These are phyloP conservation scores for Debaryomyces nepalensis DNA, from an alignment of 1,139 yeast species.

Conservation along the genomic window DNA sequence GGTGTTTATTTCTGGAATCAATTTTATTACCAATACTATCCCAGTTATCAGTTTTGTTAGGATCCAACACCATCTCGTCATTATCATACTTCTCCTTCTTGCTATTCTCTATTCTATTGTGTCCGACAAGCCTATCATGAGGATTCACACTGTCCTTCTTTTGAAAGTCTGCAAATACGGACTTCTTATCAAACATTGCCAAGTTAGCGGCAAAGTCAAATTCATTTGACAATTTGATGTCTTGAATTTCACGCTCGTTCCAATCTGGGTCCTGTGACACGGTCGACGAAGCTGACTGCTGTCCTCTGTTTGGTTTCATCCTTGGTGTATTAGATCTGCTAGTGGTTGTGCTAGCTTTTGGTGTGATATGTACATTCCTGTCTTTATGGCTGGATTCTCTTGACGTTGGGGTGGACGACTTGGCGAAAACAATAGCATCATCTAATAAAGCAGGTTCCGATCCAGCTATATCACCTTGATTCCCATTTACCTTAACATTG, in stretches of 20 bases:
- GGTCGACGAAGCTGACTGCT: conserved; percentile 14
- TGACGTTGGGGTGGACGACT: conserved; percentile 18
- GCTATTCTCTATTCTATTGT: conserved; percentile 55
- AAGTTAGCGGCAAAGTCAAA: conserved; percentile 88
- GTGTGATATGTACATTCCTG: conserved; percentile 3
- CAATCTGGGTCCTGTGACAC: conserved; percentile 43
- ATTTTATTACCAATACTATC: conserved; percentile 42
- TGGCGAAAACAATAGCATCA: conserved; percentile 35
- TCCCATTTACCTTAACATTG: conserved; percentile 9
- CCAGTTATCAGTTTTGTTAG: conserved; percentile 58
- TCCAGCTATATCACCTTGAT: conserved; percentile 9
- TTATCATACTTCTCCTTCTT: conserved; percentile 58
- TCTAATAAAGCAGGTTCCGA: conserved; percentile 22
- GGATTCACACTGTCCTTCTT: conserved; percentile 65
- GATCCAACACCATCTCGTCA: conserved; percentile 74
- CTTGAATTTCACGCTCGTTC: conserved; percentile 51
- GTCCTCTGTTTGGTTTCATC: conserved; percentile 13
- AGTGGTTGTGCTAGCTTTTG: conserved; percentile 8
- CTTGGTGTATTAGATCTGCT: conserved; percentile 24
- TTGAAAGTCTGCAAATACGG: conserved; percentile 79
- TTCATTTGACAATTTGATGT: conserved; percentile 61
- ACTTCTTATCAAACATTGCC: conserved; percentile 79
- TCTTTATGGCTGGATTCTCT: conserved; percentile 13
- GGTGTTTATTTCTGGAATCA: not conserved
- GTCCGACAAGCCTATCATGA: conserved; percentile 71